Base-by-base conservation (phyloP, 1,139 yeast genomes). In the Cylindricascospora bacillispora region DNA sequence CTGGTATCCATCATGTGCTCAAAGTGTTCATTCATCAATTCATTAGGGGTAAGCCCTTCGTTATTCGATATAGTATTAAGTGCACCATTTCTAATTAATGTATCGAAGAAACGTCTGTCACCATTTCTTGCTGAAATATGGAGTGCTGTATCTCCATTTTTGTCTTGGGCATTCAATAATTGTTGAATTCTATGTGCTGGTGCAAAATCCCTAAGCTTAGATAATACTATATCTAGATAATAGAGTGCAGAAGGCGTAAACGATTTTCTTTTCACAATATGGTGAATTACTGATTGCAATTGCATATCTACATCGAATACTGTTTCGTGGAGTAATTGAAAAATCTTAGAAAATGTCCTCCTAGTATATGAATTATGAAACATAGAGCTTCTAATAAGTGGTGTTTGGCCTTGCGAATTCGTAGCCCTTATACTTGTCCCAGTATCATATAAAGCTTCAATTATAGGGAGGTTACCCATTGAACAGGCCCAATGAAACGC, bases 401-500 rank as follows among this genome's bases (percentile, higher is more conserved):
- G 85, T 30, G 86, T 85, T 51, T 85, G 81, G 0, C 95, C 95
- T 24, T 67, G 64, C 36, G 71, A 66, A 50, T 83, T 86, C 2
- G 78, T 72, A 5, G 78, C 75, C 30, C 79, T 59, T 7, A 82
- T 75, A 47, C 78, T 78, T 1, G 94, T 93, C 1, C 93, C 89
- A 6, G 67, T 63, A 33, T 71, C 68, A 15, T 81, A 59, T 25
- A 86, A 60, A 12, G 82, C 64, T 41, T 79, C 86, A 27, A 82
- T 74, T 50, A 85, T 74, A 24, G 69, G 70, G 27, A 74, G 59
- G 43, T 77, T 74, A 4, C 95, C 97, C 64, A 89, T 77, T 0
- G 97, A 80, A 26, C 95, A 80, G 0, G 97, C 94, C 97, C 97
- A 86, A 54, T 89, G 97, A 43, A 89, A 72, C 0, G 95, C 86